Evolutionary conservation across 1,284 basidiomycete genomes (phyloP).

Genomic region (Anthracocystis setariae): DNA sequence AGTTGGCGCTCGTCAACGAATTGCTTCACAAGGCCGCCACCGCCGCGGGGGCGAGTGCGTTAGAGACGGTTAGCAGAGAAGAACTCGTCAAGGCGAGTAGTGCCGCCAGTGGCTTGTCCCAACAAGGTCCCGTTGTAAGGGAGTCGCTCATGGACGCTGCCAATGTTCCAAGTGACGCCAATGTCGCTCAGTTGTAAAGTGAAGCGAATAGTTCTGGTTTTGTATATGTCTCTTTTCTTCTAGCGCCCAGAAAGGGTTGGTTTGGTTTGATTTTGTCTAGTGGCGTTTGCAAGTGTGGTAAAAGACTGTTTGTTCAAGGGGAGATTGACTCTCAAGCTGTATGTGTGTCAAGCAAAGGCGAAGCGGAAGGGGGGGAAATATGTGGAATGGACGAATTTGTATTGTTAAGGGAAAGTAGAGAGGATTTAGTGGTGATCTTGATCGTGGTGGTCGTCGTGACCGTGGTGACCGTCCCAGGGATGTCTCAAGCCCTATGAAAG

Average conservation of each 20-base stretch:
- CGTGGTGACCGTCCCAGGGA: constrained; percentile 63
- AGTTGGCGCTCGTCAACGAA: constrained; percentile 62
- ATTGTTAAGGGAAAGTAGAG: too few species aligned
- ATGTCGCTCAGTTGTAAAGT: constrained; percentile 40
- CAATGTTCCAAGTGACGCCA: constrained; percentile 19
- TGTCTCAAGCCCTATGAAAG: constrained; percentile 59
- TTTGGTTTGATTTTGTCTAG: background rate
- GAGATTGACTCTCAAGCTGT: too few species aligned
- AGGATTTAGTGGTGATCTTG: constrained; percentile 43
- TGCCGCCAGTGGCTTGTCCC: constrained; percentile 56
- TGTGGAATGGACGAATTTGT: background rate
- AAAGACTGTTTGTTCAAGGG: too few species aligned
- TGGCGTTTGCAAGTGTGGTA: background rate
- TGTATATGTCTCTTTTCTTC: background rate
- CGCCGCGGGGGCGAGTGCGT: too few species aligned
- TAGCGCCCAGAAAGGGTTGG: too few species aligned
- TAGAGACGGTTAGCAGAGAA: constrained; percentile 45
- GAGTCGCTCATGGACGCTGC: constrained; percentile 25
- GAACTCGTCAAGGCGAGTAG: constrained; percentile 51
- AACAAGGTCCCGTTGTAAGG: constrained; percentile 62
- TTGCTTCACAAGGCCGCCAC: constrained; percentile 57
- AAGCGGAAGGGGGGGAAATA: background rate
- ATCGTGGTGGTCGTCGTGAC: constrained; percentile 53
- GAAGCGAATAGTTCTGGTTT: too few species aligned
- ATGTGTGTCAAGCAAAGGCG: too few species aligned